Evolutionary conservation across 345 rosid genomes (phyloP).

Genomic region (Psidium guajava): DNA sequence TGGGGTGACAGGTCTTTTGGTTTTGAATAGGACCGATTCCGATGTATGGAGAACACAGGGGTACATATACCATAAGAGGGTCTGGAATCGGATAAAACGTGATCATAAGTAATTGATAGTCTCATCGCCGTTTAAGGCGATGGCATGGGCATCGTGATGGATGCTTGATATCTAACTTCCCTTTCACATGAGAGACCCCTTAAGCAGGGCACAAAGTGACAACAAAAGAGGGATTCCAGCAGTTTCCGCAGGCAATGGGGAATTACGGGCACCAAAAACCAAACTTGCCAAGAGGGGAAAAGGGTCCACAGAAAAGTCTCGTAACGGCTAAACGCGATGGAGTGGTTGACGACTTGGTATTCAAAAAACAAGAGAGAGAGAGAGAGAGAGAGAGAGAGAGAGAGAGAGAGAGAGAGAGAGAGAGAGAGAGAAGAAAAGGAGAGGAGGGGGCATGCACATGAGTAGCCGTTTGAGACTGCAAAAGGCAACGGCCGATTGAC

Average conservation of each 20-base stretch:
- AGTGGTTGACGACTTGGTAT: background rate
- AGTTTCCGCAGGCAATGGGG: background rate
- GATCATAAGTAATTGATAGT: accelerated
- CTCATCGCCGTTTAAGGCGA: accelerated
- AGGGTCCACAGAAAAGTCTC: background rate
- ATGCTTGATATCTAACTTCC: background rate
- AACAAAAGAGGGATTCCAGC: background rate
- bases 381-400: no score
- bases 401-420: no score
- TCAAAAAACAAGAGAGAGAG: background rate
- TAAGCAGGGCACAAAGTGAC: background rate
- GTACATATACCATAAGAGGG: background rate
- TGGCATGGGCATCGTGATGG: background rate
- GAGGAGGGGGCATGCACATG: background rate
- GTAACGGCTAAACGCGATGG: background rate
- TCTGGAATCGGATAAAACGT: background rate
- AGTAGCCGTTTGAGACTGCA: background rate
- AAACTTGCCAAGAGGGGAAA: background rate
- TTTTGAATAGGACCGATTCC: no score
- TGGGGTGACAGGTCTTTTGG: background rate
- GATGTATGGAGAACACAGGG: no score
- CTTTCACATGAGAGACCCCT: background rate
- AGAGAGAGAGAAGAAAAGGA: background rate
- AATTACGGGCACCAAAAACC: background rate
- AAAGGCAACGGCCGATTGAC: background rate